Percentiles rank a stretch among this genome's conserved stretches.
Evolutionary conservation across 2,329 filamentous ascomycete genomes (phyloP).

Genomic region (Trichoderma citrinoviride): DNA sequence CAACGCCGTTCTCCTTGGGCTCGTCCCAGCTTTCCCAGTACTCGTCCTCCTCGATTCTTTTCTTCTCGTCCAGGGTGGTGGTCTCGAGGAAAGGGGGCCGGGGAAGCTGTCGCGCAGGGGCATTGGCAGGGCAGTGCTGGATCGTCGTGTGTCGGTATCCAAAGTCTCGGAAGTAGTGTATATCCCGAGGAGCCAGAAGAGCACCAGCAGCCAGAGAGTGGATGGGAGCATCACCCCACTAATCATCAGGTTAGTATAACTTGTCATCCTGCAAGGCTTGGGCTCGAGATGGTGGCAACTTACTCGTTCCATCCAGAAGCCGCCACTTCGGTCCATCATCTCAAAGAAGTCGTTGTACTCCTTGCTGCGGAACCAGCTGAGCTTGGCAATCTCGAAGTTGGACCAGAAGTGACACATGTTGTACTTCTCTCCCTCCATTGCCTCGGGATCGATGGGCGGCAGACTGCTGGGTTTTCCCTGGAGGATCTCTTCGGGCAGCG

Average conservation of each 20-base stretch:
- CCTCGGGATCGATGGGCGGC: constrained; percentile 82
- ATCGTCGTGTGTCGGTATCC: constrained; percentile 98
- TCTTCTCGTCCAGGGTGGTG: constrained; percentile 77
- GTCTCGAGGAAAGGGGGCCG: constrained; percentile 77
- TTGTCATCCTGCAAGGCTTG: background rate
- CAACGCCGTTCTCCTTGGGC: constrained; percentile 92
- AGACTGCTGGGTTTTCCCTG: constrained; percentile 70
- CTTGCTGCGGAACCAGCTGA: constrained; percentile 96
- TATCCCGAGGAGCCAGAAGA: constrained; percentile 74
- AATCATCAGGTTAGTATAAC: constrained; percentile 26
- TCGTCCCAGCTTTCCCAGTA: constrained; percentile 91
- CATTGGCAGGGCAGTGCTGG: constrained; percentile 96
- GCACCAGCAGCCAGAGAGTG: constrained; percentile 94
- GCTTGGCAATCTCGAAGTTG: constrained; percentile 94
- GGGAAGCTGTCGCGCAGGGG: constrained; percentile 79
- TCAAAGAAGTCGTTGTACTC: constrained; percentile 97
- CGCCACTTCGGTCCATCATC: constrained; percentile 97
- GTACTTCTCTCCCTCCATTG: constrained; percentile 96
- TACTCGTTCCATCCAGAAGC: constrained; percentile 99
- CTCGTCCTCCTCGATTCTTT: constrained; percentile 85
- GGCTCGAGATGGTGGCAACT: constrained; percentile 28
- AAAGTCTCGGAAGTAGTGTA: constrained; percentile 99
- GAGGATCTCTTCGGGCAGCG: constrained; percentile 76
- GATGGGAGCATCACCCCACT: constrained; percentile 99
- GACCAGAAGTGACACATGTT: constrained; percentile 99